Evolutionary conservation across 495 filamentous ascomycete genomes (phyloP).

Genomic region (Echria macrotheca): DNA sequence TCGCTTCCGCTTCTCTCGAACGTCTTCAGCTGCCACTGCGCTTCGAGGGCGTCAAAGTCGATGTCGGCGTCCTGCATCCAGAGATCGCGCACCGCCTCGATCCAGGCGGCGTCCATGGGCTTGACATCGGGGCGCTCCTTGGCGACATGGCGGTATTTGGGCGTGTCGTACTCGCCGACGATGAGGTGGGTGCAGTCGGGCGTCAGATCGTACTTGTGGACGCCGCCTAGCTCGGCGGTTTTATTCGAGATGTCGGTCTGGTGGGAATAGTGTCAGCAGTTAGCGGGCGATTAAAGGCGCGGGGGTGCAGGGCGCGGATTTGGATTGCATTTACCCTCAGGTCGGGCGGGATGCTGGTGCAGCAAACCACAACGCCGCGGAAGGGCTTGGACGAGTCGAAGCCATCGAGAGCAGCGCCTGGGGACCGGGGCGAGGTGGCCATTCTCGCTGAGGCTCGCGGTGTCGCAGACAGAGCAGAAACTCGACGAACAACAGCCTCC

Average conservation of each 20-base stretch:
- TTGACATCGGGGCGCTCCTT: conserved; percentile 79
- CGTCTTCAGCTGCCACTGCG: conserved; percentile 35
- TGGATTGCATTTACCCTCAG: conserved; percentile 57
- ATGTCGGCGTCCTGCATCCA: conserved; percentile 83
- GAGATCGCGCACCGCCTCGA: conserved; percentile 70
- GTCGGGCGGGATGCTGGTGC: conserved; percentile 79
- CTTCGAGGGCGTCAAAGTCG: conserved; percentile 58
- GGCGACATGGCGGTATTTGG: conserved; percentile 94
- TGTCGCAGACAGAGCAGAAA: neutral
- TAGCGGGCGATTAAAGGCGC: neutral
- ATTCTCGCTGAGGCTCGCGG: conserved; percentile 11
- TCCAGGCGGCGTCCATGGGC: conserved; percentile 72
- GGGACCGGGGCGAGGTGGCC: conserved; percentile 10
- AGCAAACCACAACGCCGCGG: conserved; percentile 79
- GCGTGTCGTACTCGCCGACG: conserved; percentile 78
- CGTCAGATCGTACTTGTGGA: conserved; percentile 84
- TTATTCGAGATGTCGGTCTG: conserved; percentile 66
- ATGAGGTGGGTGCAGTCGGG: conserved; percentile 93
- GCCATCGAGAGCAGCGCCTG: conserved; percentile 9
- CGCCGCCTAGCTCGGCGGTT: conserved; percentile 77
- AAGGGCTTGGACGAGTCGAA: conserved; percentile 59
- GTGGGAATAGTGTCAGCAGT: neutral
- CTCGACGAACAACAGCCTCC: neutral
- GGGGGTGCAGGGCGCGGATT: neutral
- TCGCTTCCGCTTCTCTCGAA: conserved; percentile 38